Conservation (phyloP, 1,284 basidiomycete species). For the Amylostereum chailletii region DNA sequence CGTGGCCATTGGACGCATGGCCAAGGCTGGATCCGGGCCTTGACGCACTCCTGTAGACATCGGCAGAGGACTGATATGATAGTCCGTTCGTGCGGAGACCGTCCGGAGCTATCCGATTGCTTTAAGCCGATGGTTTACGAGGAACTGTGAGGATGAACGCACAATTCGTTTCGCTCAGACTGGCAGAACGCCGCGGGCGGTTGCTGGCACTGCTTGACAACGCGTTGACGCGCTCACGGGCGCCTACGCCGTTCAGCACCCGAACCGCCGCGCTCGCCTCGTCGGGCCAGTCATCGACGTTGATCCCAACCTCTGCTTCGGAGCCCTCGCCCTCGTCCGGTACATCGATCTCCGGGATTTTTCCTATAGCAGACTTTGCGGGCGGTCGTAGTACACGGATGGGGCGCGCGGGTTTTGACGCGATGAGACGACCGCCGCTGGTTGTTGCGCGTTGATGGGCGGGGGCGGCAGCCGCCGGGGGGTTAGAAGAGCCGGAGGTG, state of each 20-base stretch:
- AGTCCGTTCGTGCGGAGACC: no score
- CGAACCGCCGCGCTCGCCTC: constrained; percentile 1
- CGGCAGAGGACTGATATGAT: no score
- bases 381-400: constrained; percentile 15
- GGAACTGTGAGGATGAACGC: constrained; percentile 13
- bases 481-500: constrained; percentile 8
- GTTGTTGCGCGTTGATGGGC: constrained; percentile 8
- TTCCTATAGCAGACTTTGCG: constrained; percentile 21
- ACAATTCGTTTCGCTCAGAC: constrained; percentile 53
- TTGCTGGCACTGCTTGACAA: constrained; percentile 22
- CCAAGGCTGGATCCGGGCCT: no score
- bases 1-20: no score
- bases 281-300: constrained; percentile 7
- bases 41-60: no score
- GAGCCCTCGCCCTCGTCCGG: constrained; percentile 5
- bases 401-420: constrained; percentile 21
- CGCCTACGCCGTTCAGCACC: background rate
- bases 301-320: constrained; percentile 1
- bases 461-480: background rate
- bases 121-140: no score
- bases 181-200: constrained; percentile 58
- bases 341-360: constrained; percentile 12
- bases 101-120: no score
- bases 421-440: constrained; percentile 15
- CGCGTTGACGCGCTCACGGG: constrained; percentile 12